Conservation (phyloP, 305 asterid species). For the Ilex paraguariensis region DNA sequence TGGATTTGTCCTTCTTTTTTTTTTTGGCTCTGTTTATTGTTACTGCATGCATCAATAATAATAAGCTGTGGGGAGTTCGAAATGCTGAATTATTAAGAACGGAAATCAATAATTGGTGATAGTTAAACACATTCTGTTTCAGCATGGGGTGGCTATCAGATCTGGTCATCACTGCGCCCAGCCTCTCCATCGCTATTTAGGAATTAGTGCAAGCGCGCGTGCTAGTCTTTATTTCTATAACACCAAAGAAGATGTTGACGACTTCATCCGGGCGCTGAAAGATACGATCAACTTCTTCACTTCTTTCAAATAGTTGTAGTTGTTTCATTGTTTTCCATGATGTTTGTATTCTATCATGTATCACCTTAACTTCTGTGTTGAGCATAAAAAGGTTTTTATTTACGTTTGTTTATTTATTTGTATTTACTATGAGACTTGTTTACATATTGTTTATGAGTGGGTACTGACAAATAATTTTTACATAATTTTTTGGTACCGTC, state of each 20-base stretch:
- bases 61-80: no score
- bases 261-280: conserved; percentile 56
- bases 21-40: no score
- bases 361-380: no score
- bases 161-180: conserved; percentile 98
- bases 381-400: no score
- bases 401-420: no score
- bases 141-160: conserved; percentile 88
- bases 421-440: no score
- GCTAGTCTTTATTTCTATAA: conserved; percentile 95
- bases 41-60: no score
- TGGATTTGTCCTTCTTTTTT: not conserved
- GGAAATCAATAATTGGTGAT: not conserved
- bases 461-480: no score
- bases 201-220: conserved; percentile 78
- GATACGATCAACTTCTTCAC: conserved; percentile 69
- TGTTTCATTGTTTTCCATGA: not conserved
- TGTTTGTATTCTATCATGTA: no score
- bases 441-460: no score
- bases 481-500: no score
- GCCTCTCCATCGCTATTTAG: conserved; percentile 80
- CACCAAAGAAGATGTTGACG: conserved; percentile 85
- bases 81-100: no score
- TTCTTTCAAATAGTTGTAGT: conserved; percentile 35
- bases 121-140: conserved; percentile 13